Conservation (phyloP, 2,329 filamentous ascomycete genomes). For the Aspergillus sp. region DNA sequence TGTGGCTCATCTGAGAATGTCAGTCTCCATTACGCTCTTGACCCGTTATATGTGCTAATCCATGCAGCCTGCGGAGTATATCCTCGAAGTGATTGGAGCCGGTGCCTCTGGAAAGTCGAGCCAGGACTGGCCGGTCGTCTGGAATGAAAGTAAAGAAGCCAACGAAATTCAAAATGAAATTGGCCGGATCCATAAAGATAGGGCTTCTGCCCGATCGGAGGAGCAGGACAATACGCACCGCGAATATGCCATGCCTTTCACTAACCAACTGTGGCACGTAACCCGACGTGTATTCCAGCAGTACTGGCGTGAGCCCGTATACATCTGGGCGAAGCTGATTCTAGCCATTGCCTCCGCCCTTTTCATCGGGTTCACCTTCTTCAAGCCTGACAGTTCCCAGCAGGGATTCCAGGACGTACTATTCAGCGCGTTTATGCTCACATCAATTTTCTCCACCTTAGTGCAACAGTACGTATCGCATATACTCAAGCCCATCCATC, state of each 20-base stretch:
- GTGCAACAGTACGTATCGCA: constrained; percentile 48
- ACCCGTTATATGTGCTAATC: constrained; percentile 12
- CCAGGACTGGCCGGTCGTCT: constrained; percentile 63
- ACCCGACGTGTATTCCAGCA: constrained; percentile 77
- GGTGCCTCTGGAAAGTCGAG: constrained; percentile 67
- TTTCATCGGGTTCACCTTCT: constrained; percentile 82
- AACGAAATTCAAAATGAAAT: constrained; percentile 58
- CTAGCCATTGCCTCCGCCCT: constrained; percentile 64
- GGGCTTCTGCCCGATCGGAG: constrained; percentile 33
- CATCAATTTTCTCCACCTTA: constrained; percentile 54
- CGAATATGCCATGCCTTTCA: constrained; percentile 78
- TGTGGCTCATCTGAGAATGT: constrained; percentile 63
- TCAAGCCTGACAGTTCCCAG: constrained; percentile 66
- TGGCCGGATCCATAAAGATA: constrained; percentile 54
- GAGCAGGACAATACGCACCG: constrained; percentile 53
- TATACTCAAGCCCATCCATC: constrained; percentile 50
- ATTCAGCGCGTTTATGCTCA: constrained; percentile 81
- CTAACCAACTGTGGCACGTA: constrained; percentile 64
- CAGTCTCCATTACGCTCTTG: constrained; percentile 4
- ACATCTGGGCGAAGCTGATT: constrained; percentile 77
- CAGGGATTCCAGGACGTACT: constrained; percentile 84
- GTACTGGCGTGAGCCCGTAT: constrained; percentile 83
- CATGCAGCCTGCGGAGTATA: constrained; percentile 65
- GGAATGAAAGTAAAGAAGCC: constrained; percentile 60
- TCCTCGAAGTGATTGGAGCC: constrained; percentile 59